A percentile compares a stretch with the other conserved stretches of the same genome.
Conservation (phyloP, 192 early-diverging fungal genomes). For the Gonapodya prolifera region DNA sequence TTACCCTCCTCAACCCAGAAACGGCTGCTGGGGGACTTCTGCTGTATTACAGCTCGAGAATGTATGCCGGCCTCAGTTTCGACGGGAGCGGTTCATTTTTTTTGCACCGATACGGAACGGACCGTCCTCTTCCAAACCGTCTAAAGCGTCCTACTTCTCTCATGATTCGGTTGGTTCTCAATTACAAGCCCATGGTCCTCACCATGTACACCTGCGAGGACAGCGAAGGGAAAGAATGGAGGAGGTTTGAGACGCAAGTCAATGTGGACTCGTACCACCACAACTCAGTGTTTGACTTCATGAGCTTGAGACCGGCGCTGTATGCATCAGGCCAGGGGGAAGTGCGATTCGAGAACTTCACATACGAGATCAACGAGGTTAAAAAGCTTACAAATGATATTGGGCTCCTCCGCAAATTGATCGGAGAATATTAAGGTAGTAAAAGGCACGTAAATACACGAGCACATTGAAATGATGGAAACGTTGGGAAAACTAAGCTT, state of each 20-base stretch:
- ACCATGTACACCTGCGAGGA: not conserved
- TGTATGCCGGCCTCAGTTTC: not conserved
- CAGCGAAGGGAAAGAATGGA: not conserved
- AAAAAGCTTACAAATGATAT: not conserved
- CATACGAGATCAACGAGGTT: not conserved
- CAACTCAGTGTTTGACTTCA: not conserved
- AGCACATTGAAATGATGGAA: too few relatives aligned
- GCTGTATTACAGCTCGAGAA: not conserved
- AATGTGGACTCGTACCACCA: not conserved
- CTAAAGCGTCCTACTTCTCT: not conserved
- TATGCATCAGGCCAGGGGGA: not conserved
- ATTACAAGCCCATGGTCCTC: not conserved
- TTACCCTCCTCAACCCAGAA: not conserved
- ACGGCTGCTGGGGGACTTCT: not conserved
- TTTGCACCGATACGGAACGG: not conserved
- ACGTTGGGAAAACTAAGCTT: too few relatives aligned
- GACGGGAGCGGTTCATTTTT: not conserved
- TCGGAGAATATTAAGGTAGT: too few relatives aligned
- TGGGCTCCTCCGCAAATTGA: not conserved
- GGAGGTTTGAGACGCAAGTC: not conserved
- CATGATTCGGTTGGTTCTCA: not conserved
- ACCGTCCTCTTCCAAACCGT: not conserved
- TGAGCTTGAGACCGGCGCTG: not conserved
- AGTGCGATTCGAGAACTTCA: not conserved
- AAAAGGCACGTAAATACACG: too few relatives aligned